Evolutionary conservation across 768 basidiomycete genomes (phyloP), one percentile per base, ranked within the genome.

Genomic region (Xerocomellus intermedius): DNA sequence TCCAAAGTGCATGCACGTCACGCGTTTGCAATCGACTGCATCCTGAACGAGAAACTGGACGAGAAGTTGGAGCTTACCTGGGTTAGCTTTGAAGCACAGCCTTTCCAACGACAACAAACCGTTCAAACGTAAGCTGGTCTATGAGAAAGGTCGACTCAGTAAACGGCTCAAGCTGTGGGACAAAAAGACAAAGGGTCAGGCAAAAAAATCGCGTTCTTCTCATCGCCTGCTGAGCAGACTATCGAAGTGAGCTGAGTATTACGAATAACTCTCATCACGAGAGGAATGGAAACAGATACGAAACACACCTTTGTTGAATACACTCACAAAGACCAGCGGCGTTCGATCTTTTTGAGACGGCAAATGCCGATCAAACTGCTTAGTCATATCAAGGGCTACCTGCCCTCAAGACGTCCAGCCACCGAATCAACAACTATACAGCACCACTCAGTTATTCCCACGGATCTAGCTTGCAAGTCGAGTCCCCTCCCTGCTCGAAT

Each of bases 191-290:
- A 48, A 47, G 38, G 53, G 50, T 82, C 80, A 82, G 71, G 60
- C 1, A 60, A 68, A 56, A 54, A 56, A 68, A 71, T 70, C 75
- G 76, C 61, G 50, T 78, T 80, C 72, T 78, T 83, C 82, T 83
- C 82, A 78, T 77, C 58, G 71, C 73, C 79, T 61, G 60, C 62
- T 50, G 54, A 68, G 77, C 70, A 72, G 69, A 56, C 75, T n/a
- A 48, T 83, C 82, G 82, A 83, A 82, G 82, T 83, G 82, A 83
- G 82, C 82, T 83, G 82, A 83, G 82, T 82, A 77, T 59, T 45
- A 69, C 69, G 68, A 71, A 63, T 37, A 51, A 46, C 22, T 68
- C 44, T 78, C 75, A 56, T 74, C 72, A 21, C 50, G 35, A 39
- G 58, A 52, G 14, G 26, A 19, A 19, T 9, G 13, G 19, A 55